Evolutionary conservation across 108 stramenopile genomes (phyloP).

Genomic region (Skeletonema costatum): DNA sequence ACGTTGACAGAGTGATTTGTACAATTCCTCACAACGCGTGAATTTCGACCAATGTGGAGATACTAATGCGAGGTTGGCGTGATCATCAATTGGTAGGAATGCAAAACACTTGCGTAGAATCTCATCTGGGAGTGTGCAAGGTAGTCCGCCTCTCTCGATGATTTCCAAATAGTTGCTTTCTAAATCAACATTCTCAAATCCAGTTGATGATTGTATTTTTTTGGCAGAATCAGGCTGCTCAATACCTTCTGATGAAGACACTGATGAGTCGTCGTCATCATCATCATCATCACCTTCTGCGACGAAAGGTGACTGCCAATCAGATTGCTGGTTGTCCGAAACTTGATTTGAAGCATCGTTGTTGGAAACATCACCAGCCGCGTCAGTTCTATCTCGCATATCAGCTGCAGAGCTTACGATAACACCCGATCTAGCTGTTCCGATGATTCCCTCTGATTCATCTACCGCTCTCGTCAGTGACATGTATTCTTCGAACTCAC

Average conservation of each 20-base stretch:
- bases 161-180: conserved; percentile 48
- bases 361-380: background rate
- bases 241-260: conserved; percentile 24
- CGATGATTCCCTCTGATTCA: conserved; percentile 36
- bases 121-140: conserved; percentile 72
- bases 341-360: background rate
- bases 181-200: conserved; percentile 16
- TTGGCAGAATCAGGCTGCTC: background rate
- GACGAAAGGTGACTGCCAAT: conserved; percentile 29
- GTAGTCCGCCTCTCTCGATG: conserved; percentile 58
- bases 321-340: background rate
- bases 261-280: conserved; percentile 57
- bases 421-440: conserved; percentile 6
- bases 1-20: conserved; percentile 70
- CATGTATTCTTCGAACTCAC: conserved; percentile 86
- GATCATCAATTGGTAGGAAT: conserved; percentile 70
- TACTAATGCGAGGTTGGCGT: conserved; percentile 65
- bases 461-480: conserved; percentile 54
- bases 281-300: conserved; percentile 39
- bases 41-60: conserved; percentile 80
- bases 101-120: conserved; percentile 68
- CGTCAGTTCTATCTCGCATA: background rate
- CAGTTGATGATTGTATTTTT: conserved; percentile 2
- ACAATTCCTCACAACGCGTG: conserved; percentile 73
- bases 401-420: background rate